Evolutionary conservation across 2,329 filamentous ascomycete genomes (phyloP), one percentile per base, ranked within the genome.

Genomic region (Aureobasidium lini): DNA sequence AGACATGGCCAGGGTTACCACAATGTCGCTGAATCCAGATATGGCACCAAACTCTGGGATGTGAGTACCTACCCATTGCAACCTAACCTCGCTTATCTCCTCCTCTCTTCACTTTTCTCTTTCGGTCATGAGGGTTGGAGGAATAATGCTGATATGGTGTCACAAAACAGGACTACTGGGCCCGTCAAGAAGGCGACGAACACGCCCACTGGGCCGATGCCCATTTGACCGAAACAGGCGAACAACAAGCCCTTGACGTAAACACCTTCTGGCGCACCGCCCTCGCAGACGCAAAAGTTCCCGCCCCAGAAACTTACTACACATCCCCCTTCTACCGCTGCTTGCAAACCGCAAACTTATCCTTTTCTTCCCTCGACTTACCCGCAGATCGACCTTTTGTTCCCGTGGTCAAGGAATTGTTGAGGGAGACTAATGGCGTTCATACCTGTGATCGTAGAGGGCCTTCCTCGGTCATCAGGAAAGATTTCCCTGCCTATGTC

Each of bases 371-470:
- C 66, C 68, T 69, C 1, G 76, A 72, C 10, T 67, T 87, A 1
- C 83, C 84, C 0, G 67, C 68, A 7, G 69, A 75, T 3, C 69
- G 69, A 10, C 79, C 78, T 0, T 88, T 87, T 64, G 69, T 71
- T 2, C 86, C 85, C 0, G 73, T 76, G 1, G 73, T 89, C 62
- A 88, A 87, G 70, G 86, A 76, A 73, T 18, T 80, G 37, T 75
- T 89, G 63, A 78, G 86, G 32, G 87, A 89, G 70, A 81, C 81
- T 2, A 82, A 89, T 59, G 84, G 80, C 57, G 81, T 84, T 43
- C 86, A 88, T 67, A 88, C 85, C 0, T 90, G 87, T 68, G 84
- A 89, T 70, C 78, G 81, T 32, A 77, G 86, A 9, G 80, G 79
- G 23, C 80, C 72, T 64, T 80, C 77, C 66, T 76, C 78, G 0